Evolutionary conservation across 257 asterid genomes (phyloP), one percentile per base, ranked within the genome.

Genomic region (Solanum clarkiae): DNA sequence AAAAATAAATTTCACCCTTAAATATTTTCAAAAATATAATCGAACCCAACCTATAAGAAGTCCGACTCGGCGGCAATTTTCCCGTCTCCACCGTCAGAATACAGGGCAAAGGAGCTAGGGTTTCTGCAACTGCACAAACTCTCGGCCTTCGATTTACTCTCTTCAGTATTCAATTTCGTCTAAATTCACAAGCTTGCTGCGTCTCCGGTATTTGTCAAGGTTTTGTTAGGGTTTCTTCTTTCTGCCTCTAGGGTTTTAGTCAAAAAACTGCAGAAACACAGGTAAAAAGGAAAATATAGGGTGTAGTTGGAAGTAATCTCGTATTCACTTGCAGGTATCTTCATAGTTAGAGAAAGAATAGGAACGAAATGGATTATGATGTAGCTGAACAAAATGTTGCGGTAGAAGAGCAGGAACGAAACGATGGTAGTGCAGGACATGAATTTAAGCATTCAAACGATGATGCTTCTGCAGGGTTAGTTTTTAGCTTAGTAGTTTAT

Each of bases 391-490:
- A 90, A 86, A 92, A 91, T 87, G 86, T 86, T 26, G 86, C 84
- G 81, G 93, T 91, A 47, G 94, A 90, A 79, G 95, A 91, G 87
- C 92, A 92, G 84, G 93, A 94, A 91, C 65, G 92, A 93, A 98
- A 90, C 93, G 98, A 87, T 96, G 92, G 94, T 93, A 93, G 95
- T 91, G 93, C 95, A 84, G 94, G 92, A 84, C 49, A 83, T 80
- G 91, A 90, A 51, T 88, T 94, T 88, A 94, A 94, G 98, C 94
- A 93, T 68, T 88, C 92, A 63, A 22, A 69, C 84, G 91, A 88
- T 85, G 98, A 96, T 92, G 94, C 98, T 69, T 93, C 98, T 69
- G 98, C 97, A 91, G 99, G 99, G 99, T 96, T 96, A 96, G 99
- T 96, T 92, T 91, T 91, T 92, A 92, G 94, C 79, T 91, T 92